Base-by-base conservation (phyloP, 331 rosid species). In the Rosa hybrid region DNA sequence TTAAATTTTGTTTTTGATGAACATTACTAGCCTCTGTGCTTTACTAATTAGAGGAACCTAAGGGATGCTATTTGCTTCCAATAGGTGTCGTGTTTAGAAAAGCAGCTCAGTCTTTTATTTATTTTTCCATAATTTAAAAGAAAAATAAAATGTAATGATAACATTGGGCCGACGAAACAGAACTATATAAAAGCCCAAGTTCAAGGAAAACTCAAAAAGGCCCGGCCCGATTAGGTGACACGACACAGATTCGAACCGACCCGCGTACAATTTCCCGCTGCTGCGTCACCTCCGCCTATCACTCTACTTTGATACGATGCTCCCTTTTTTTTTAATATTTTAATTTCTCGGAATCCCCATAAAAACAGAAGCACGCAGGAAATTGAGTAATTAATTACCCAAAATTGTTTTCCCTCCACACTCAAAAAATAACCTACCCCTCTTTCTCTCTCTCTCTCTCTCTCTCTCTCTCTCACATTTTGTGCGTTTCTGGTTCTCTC, bases 401-500 rank as follows among this genome's bases (percentile, higher is more conserved):
- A 7, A 18, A 38, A 68, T 18, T 0, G 3, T 68, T 68, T 68
- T 68, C 72, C 72, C 72, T 68, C 72, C 72, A 68, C 27, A 68
- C 72, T 68, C 72, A 65, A 68, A 68, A 60, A 62, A 17, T 39
- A 39, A 68, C 72, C 72, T 68, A 68, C 72, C 49, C 16, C 25
- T 20, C 14, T n/a, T 46, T 77, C 54, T 4, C 34, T 20, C 71
- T 25, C 30, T 27, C 30, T 27, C 30, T 27, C 30, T 27, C 30
- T 67, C 2, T 12, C 10, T 30, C 13, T 60, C 42, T 2, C 51
- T 41, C 72, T 3, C 54, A 64, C 70, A 64, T 64, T 64, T 64
- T 64, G 21, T 30, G 45, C 70, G 10, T 30, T 5, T 30, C 50
- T 41, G 39, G 39, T 13, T 16, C 42, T 38, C 48, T 38, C 21